A percentile compares a stretch with the other conserved stretches of the same genome.
These are phyloP conservation scores for Aspergillus pseudoterreus DNA, from an alignment of 2,329 filamentous ascomycete species.

Conservation along the genomic window DNA sequence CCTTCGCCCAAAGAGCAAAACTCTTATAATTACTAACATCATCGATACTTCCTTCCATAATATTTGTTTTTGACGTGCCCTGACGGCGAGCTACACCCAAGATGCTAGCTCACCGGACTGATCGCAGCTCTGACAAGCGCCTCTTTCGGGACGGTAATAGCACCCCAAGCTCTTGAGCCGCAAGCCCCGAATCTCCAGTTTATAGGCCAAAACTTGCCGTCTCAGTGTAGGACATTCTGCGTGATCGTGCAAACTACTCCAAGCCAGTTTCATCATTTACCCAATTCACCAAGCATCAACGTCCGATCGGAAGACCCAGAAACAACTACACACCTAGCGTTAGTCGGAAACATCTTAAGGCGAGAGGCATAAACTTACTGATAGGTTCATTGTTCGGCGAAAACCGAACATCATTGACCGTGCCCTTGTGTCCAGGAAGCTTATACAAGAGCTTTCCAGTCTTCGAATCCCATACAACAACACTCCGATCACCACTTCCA, in stretches of 20 bases:
- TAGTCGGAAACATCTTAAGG: conserved; percentile 2
- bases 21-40: neutral
- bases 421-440: conserved; percentile 89
- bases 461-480: conserved; percentile 84
- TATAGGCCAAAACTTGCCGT: neutral
- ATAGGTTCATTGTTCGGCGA: conserved; percentile 80
- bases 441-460: conserved; percentile 92
- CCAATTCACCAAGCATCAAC: conserved; percentile 76
- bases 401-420: conserved; percentile 92
- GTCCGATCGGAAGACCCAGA: conserved; percentile 87
- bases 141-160: no score
- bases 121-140: no score
- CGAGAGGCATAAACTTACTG: conserved; percentile 58
- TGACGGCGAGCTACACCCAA: neutral
- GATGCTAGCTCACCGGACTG: neutral
- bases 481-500: conserved; percentile 84
- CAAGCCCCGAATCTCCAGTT: neutral
- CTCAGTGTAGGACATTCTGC: neutral
- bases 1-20: neutral
- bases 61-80: neutral
- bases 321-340: conserved; percentile 57
- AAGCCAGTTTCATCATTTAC: conserved; percentile 48
- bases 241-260: neutral
- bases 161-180: neutral
- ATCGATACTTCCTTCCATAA: neutral